Conservation (phyloP, 2,329 filamentous ascomycete species). For the Fusarium nisikadoi region DNA sequence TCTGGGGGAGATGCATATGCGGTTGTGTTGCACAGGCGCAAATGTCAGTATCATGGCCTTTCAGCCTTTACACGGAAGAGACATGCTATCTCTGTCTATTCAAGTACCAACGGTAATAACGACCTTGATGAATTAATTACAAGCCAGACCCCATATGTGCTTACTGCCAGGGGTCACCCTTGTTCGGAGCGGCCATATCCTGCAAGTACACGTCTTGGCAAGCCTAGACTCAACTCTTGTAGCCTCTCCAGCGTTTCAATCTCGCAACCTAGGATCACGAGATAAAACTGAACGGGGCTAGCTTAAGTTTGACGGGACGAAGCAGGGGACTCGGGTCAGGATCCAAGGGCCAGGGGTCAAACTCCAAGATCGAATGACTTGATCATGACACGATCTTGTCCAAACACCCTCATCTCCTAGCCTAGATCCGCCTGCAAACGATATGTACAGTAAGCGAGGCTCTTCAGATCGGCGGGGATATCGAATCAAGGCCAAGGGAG, state of each 20-base stretch:
- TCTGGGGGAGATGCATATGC: background rate
- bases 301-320: background rate
- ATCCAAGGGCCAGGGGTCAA: background rate
- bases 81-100: background rate
- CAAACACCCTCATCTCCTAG: background rate
- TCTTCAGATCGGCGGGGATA: background rate
- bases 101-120: background rate
- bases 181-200: slow-evolving; percentile 2
- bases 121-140: background rate
- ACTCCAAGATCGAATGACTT: background rate
- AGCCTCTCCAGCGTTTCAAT: background rate
- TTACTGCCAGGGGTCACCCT: background rate
- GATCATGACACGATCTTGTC: background rate
- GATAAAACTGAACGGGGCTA: background rate
- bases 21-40: background rate
- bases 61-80: background rate
- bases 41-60: background rate
- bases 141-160: background rate
- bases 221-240: background rate
- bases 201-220: slow-evolving; percentile 19
- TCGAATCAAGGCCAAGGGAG: background rate
- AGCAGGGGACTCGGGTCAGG: background rate
- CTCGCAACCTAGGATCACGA: background rate
- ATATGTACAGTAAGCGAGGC: background rate
- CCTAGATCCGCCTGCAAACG: background rate